Base-by-base conservation (phyloP, 192 early-diverging fungal genomes). In the Martensiomyces pterosporus region DNA sequence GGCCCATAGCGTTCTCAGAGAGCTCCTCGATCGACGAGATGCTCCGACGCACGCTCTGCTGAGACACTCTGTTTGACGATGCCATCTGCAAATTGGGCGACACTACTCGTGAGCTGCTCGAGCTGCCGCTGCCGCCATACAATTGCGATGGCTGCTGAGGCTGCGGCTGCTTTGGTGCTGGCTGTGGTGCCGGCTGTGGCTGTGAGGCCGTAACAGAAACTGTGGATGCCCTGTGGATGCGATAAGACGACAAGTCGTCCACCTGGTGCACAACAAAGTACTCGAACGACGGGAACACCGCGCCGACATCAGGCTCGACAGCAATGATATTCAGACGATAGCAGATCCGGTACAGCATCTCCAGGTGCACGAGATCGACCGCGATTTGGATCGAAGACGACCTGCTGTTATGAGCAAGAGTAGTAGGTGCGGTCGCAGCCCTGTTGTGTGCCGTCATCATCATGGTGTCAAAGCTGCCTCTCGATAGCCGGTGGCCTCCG, bases 241-340 rank as follows among this genome's bases (percentile, higher is more conserved):
- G 58, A 39, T 57, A 64, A 1, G 62, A 49, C 3, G 36, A 41
- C 9, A 58, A 43, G 19, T 52, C 47, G 12, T 55, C 55, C 3
- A 26, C 55, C 19, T 56, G 63, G 32, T 43, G 70, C 8, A 57
- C 39, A 18, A 66, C 45, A 54, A 66, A 66, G 32, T 65, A 62
- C 25, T 74, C 63, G 39, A 66, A 66, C 19, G 70, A 66, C 1
- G 70, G 63, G 7, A 50, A 43, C 13, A 74, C 58, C 0, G 46
- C 39, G 18, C 27, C 47, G 6, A 45, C 24, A 14, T 66, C 63
- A 17, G 63, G 46, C 38, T 74, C 70, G 6, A 53, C 45, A 9
- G 70, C 70, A 24, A 74, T 41, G 3, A 74, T 74, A 15, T 53
- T 52, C 39, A 74, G 40, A 9, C 70, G 70, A 13, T 74, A 74